These are phyloP conservation scores for Penicillium dipodomyicola DNA, from an alignment of 495 filamentous ascomycete species.

Conservation along the genomic window DNA sequence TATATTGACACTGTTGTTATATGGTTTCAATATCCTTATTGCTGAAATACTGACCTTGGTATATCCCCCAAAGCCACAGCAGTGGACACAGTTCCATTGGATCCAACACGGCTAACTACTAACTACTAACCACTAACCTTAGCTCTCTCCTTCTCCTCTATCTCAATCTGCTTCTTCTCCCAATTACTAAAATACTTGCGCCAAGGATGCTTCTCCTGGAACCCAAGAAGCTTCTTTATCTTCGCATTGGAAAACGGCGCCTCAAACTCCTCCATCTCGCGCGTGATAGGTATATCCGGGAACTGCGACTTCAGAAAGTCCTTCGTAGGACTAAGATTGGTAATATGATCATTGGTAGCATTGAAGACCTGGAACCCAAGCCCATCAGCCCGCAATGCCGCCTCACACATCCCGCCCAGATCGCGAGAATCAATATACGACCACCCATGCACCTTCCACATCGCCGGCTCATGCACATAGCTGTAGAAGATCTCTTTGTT, in stretches of 20 bases:
- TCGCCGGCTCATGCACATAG: conserved; percentile 50
- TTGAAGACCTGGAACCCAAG: conserved; percentile 60
- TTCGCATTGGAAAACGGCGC: conserved; percentile 58
- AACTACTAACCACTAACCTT: background rate
- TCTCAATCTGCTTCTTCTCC: conserved; percentile 13
- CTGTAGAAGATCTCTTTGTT: conserved; percentile 41
- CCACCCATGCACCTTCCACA: conserved; percentile 57
- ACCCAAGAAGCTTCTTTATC: conserved; percentile 53
- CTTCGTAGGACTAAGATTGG: conserved; percentile 22
- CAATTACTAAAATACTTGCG: conserved; percentile 35
- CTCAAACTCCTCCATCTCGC: conserved; percentile 53
- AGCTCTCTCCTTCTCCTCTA: background rate
- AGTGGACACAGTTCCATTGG: background rate
- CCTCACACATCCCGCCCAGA: conserved; percentile 44
- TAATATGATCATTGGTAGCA: conserved; percentile 56
- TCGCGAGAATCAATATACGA: conserved; percentile 58
- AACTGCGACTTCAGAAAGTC: conserved; percentile 41
- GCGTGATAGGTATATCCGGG: conserved; percentile 45
- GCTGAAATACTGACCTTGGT: background rate
- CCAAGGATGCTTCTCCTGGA: conserved; percentile 56
- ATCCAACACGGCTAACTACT: too few species aligned
- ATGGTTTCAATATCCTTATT: background rate
- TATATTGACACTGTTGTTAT: background rate
- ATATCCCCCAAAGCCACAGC: background rate
- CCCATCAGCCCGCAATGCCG: conserved; percentile 28